Conservation (phyloP, 2,329 filamentous ascomycete genomes). For the Fusarium sp. region DNA sequence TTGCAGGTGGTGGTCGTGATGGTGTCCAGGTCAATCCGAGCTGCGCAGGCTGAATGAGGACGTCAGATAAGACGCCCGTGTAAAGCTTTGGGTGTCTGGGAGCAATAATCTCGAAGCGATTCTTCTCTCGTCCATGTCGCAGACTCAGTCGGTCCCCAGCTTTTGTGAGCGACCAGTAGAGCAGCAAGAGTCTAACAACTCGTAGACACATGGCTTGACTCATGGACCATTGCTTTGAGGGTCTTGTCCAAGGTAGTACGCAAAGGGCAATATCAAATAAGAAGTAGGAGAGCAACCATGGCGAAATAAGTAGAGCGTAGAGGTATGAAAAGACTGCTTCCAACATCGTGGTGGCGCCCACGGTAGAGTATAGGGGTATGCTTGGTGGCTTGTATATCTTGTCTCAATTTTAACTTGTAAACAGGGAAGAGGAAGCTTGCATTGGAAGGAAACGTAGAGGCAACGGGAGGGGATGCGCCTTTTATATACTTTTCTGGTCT, state of each 20-base stretch:
- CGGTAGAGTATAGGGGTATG: background rate
- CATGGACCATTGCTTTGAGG: slow-evolving; percentile 18
- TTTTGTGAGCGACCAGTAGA: slow-evolving; percentile 35
- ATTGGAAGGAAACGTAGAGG: no score
- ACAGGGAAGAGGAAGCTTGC: no score
- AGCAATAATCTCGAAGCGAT: slow-evolving; percentile 29
- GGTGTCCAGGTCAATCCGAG: slow-evolving; percentile 39
- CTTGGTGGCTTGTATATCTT: background rate
- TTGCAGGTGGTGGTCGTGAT: slow-evolving; percentile 21
- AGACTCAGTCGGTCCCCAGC: slow-evolving; percentile 22
- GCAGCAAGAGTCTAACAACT: slow-evolving; percentile 25
- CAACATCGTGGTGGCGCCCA: background rate
- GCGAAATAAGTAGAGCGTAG: slow-evolving; percentile 3
- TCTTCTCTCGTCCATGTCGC: slow-evolving; percentile 20
- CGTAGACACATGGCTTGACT: slow-evolving; percentile 34
- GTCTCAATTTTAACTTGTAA: no score
- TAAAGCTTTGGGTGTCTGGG: slow-evolving; percentile 32
- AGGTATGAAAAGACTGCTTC: background rate
- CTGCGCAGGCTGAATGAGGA: slow-evolving; percentile 7
- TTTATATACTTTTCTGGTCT: no score
- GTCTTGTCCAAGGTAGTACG: slow-evolving; percentile 21
- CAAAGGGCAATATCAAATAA: slow-evolving; percentile 24
- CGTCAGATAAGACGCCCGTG: slow-evolving; percentile 16
- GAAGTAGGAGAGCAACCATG: slow-evolving; percentile 34
- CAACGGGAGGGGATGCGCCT: no score